Conservation (phyloP, 345 rosid genomes). For the Gossypium mustelinum region DNA sequence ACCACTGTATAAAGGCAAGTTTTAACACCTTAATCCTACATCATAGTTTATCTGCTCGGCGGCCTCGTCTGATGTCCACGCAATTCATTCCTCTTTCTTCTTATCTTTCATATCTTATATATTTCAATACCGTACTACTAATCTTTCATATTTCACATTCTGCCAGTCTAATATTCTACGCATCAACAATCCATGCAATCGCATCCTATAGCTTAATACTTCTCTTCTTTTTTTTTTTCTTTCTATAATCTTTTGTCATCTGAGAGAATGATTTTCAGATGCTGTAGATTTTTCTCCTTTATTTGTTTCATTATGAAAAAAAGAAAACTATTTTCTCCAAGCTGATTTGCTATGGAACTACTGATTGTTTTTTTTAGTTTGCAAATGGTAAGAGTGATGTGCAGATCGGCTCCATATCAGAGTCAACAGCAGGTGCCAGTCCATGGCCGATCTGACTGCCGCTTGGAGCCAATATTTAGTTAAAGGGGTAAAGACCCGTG, state of each 20-base stretch:
- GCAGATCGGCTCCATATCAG: slow-evolving; percentile 26
- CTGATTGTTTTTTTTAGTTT: neutral
- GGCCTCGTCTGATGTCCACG: no score
- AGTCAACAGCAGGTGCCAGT: slow-evolving; percentile 40
- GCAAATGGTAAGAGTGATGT: neutral
- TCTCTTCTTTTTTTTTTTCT: neutral
- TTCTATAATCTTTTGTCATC: no score
- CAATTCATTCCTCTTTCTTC: no score
- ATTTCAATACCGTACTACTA: no score
- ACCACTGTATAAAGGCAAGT: neutral
- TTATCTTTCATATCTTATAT: neutral
- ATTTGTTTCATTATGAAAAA: neutral
- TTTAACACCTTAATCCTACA: neutral
- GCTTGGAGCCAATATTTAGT: slow-evolving; percentile 37
- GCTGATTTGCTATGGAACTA: neutral
- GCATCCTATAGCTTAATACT: neutral
- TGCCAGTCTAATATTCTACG: neutral
- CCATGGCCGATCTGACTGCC: slow-evolving; percentile 38
- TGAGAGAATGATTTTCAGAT: neutral
- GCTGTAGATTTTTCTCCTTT: neutral
- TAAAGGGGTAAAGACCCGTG: slow-evolving; percentile 26
- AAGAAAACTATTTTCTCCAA: neutral
- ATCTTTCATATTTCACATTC: neutral
- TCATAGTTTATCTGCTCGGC: neutral
- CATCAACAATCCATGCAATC: neutral